Evolutionary conservation across 192 early-diverging fungal genomes (phyloP).

Genomic region (Mortierella claussenii): DNA sequence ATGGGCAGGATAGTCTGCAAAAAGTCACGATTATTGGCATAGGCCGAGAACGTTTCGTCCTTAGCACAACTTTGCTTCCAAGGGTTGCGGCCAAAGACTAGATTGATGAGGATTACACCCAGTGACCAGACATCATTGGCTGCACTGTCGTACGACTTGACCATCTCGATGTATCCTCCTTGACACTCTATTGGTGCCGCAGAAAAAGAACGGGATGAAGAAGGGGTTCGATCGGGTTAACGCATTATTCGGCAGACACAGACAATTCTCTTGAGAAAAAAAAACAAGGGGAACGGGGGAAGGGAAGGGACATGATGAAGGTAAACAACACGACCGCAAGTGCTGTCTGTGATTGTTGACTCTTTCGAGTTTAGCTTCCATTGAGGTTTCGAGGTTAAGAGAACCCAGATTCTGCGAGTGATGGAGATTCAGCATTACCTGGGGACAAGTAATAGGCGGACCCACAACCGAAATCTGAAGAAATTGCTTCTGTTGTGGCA

Average conservation of each 20-base stretch:
- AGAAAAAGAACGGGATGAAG: constrained; percentile 4
- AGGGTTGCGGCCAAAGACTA: constrained; percentile 84
- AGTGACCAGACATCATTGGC: constrained; percentile 92
- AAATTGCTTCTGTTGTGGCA: constrained; percentile 75
- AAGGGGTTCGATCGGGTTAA: no score
- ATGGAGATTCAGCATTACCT: constrained; percentile 48
- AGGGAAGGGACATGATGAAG: background rate
- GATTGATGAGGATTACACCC: constrained; percentile 94
- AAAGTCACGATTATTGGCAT: constrained; percentile 64
- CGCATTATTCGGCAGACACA: no score
- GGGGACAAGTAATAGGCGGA: constrained; percentile 67
- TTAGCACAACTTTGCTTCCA: constrained; percentile 75
- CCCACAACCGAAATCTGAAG: constrained; percentile 77
- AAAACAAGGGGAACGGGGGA: background rate
- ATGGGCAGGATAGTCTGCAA: constrained; percentile 69
- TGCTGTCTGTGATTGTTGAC: no score
- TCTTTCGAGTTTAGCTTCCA: background rate
- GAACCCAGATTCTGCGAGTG: no score
- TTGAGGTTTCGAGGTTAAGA: background rate
- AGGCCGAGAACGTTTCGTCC: constrained; percentile 66
- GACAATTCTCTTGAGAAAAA: no score
- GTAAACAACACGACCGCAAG: no score
- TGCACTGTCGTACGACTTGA: constrained; percentile 63
- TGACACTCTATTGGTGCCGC: constrained; percentile 60
- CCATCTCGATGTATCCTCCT: constrained; percentile 73